These are phyloP conservation scores for Berberis thunbergii DNA, from an alignment of 164 flowering plant species.

Conservation along the genomic window DNA sequence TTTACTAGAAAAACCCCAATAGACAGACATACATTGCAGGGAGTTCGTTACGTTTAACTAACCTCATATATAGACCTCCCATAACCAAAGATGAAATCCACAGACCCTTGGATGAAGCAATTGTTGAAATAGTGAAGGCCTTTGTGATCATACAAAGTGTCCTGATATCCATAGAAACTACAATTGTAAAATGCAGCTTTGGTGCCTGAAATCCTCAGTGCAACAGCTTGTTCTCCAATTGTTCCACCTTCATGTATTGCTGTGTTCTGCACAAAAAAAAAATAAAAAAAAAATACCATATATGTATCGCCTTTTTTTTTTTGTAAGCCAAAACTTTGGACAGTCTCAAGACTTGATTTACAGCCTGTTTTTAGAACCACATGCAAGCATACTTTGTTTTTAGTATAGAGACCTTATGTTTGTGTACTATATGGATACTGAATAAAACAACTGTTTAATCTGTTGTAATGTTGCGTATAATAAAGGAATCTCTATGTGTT, in stretches of 20 bases:
- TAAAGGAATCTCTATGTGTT: neutral
- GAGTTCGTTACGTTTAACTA: neutral
- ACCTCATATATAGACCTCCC: slow-evolving; percentile 69
- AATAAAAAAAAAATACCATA: neutral
- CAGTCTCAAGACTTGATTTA: too few species aligned
- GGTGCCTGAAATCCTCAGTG: slow-evolving; percentile 52
- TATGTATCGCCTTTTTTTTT: too few species aligned
- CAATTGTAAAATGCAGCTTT: slow-evolving; percentile 66
- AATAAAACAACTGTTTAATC: neutral
- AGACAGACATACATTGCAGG: neutral
- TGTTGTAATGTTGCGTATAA: neutral
- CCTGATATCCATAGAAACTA: slow-evolving; percentile 56
- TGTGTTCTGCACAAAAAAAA: slow-evolving; percentile 37
- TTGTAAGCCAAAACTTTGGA: neutral
- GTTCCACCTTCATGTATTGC: slow-evolving; percentile 40
- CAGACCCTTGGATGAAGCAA: slow-evolving; percentile 72
- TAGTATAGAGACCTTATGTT: too few species aligned
- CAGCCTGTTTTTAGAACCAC: too few species aligned
- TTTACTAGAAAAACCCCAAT: neutral
- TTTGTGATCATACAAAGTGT: slow-evolving; percentile 64
- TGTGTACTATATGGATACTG: neutral
- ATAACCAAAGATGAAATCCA: slow-evolving; percentile 71
- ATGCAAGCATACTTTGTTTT: too few species aligned
- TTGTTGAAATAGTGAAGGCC: slow-evolving; percentile 64
- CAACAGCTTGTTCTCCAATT: slow-evolving; percentile 51